Base-by-base conservation (phyloP, 2,329 filamentous ascomycete genomes). In the Cercospora canescens region DNA sequence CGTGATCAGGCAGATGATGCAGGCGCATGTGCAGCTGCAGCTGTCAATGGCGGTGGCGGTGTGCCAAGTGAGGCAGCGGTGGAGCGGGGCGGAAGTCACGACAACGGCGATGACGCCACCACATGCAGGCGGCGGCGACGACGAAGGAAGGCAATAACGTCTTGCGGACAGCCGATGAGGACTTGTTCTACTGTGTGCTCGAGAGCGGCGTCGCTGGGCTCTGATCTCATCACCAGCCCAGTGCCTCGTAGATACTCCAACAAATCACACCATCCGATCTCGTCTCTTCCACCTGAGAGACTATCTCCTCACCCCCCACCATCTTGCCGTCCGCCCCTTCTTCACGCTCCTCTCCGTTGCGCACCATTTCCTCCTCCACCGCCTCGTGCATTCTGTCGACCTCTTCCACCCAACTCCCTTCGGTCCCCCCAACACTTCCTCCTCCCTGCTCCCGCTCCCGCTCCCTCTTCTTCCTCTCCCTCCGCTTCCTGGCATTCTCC, bases 21-120 rank as follows among this genome's bases (percentile, higher is more conserved):
- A 35, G 18, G 32, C 32, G 24, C n/a, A 56, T 35, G 52, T 32
- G 52, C 52, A 56, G 26, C 32, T 18, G 28, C 52, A 34, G 45
- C 45, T 3, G 4, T 0, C 3, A 50, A 50, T 24, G 45, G 24
- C 21, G 21, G 24, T 26, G 45, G 45, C 45, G 45, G 21, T 50
- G 45, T 50, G 45, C 45, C 52, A 56, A 56, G 52, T 56, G 52
- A 56, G 52, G 52, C 52, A 32, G 28, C 52, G 28, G 52, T 24
- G 52, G 12, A 16, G 52, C 4, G 28, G 28, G 52, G 52, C 52
- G 52, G 52, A 56, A 56, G 52, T 6, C 16, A 24, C 52, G 30
- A 28, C 26, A 26, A 56, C 16, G 50, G 52, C n/a, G 7, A 30
- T 34, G 14, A 30, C 7, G n/a, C n/a, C n/a, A n/a, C n/a, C n/a